Evolutionary conservation across 305 asterid species (phyloP).

Genomic region (Fraxinus ornus): DNA sequence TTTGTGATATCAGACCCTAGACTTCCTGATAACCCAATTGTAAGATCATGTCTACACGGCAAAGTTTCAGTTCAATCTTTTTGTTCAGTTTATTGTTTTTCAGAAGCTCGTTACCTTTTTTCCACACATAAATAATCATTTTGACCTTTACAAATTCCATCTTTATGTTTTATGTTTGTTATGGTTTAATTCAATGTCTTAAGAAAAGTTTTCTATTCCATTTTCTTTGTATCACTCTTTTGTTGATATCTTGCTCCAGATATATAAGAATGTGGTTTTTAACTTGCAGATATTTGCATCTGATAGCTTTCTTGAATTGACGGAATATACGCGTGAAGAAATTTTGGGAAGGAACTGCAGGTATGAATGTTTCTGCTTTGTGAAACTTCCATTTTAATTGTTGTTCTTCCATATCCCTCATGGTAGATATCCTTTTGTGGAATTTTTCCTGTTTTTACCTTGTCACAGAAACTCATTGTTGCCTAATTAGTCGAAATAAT

Average conservation of each 20-base stretch:
- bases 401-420: not conserved
- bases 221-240: constrained; percentile 13
- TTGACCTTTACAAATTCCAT: constrained; percentile 10
- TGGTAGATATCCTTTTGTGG: not conserved
- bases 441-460: constrained; percentile 13
- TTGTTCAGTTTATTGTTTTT: constrained; percentile 12
- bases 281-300: constrained; percentile 92
- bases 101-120: not conserved
- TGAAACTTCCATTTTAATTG: not conserved
- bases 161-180: not conserved
- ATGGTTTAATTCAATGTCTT: not conserved
- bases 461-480: not conserved
- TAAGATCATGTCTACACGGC: constrained; percentile 37
- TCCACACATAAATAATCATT: not conserved
- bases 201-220: not conserved
- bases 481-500: constrained; percentile 25
- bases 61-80: not conserved
- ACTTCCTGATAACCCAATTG: constrained; percentile 95
- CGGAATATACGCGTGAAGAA: constrained; percentile 96
- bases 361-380: constrained; percentile 36
- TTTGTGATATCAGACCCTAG: constrained; percentile 96
- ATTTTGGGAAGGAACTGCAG: constrained; percentile 96
- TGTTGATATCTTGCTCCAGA: constrained; percentile 18
- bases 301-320: constrained; percentile 94
- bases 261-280: constrained; percentile 21